Percentiles rank a stretch among this genome's conserved stretches.
Evolutionary conservation across 305 asterid genomes (phyloP).

Genomic region (Fraxinus platypoda): DNA sequence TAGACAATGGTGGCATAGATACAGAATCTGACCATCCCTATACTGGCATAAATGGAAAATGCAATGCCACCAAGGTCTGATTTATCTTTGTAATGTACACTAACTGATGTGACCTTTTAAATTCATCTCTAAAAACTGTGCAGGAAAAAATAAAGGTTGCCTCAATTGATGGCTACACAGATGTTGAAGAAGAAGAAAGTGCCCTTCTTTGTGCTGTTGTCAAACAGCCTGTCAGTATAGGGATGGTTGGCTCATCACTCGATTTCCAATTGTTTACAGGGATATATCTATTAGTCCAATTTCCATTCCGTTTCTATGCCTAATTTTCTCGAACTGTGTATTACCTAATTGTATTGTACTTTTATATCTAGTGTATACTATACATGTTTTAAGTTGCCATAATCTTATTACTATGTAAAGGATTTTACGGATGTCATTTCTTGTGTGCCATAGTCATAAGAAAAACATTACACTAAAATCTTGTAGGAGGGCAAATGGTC

Average conservation of each 20-base stretch:
- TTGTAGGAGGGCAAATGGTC: not conserved
- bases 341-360: not conserved
- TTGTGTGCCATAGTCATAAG: too few species aligned
- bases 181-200: constrained; percentile 28
- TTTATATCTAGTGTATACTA: not conserved
- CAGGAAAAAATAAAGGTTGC: constrained; percentile 26
- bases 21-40: constrained; percentile 32
- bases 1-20: constrained; percentile 30
- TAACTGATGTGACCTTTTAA: not conserved
- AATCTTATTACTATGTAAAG: too few species aligned
- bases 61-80: constrained; percentile 29
- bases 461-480: too few species aligned
- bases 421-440: too few species aligned
- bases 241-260: constrained; percentile 27
- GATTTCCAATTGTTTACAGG: constrained; percentile 40
- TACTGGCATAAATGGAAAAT: constrained; percentile 21
- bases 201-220: constrained; percentile 35
- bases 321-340: not conserved
- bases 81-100: constrained; percentile 3
- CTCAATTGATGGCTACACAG: constrained; percentile 33
- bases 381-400: too few species aligned
- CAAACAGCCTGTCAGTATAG: constrained; percentile 36
- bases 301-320: not conserved
- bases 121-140: not conserved
- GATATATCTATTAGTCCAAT: constrained; percentile 16